Conservation (phyloP, 1,284 basidiomycete genomes). For the Austroboletus novae-zelandiae region DNA sequence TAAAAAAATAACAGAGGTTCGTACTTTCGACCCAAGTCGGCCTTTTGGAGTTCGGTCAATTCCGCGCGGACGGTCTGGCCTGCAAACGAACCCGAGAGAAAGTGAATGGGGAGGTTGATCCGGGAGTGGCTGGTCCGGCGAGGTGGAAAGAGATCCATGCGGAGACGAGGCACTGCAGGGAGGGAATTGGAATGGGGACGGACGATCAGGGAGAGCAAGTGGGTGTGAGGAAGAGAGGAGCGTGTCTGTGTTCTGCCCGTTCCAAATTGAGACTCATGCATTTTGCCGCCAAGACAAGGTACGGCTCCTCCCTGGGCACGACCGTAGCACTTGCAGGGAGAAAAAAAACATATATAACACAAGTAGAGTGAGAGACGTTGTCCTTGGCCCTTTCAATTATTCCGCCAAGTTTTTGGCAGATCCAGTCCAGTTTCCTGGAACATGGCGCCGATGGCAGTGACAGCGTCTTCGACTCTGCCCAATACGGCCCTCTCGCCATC, state of each 20-base stretch:
- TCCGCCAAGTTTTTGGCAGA: not conserved
- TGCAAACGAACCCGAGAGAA: conserved; percentile 55
- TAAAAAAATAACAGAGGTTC: conserved; percentile 7
- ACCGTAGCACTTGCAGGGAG: too few species aligned
- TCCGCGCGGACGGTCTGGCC: conserved; percentile 58
- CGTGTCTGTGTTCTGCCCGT: too few species aligned
- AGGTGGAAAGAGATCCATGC: conserved; percentile 21
- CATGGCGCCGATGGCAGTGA: conserved; percentile 23
- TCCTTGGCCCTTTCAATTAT: not conserved
- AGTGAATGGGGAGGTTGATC: conserved; percentile 49
- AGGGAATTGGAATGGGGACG: not conserved
- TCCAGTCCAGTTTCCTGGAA: conserved; percentile 27
- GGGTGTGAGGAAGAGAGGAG: too few species aligned
- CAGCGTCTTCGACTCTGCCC: not conserved
- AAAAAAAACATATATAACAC: too few species aligned
- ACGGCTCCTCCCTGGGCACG: too few species aligned
- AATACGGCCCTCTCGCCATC: not conserved
- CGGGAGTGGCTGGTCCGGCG: conserved; percentile 30
- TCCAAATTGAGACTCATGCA: too few species aligned
- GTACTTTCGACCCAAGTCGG: conserved; percentile 65
- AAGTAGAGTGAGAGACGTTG: too few species aligned
- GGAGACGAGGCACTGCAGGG: not conserved
- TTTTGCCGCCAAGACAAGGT: too few species aligned
- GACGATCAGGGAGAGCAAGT: not conserved
- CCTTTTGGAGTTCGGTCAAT: conserved; percentile 61